These are phyloP conservation scores for Xylaria sp. DNA, from an alignment of 2,329 filamentous ascomycete species.

Conservation along the genomic window DNA sequence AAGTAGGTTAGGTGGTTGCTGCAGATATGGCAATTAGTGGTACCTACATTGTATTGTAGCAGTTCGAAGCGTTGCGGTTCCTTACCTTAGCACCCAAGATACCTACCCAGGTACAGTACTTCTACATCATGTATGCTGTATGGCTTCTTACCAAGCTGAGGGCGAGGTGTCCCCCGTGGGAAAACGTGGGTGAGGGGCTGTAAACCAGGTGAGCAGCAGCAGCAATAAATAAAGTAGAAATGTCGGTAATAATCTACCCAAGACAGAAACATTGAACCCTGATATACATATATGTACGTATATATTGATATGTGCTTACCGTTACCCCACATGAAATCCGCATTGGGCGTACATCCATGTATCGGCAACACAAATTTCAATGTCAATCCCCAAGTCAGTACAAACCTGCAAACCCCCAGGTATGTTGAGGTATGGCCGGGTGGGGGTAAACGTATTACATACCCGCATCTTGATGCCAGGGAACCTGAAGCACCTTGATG, in stretches of 20 bases:
- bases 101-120: no score
- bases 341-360: constrained; percentile 28
- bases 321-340: not conserved
- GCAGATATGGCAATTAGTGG: no score
- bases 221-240: constrained; percentile 12
- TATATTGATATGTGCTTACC: constrained; percentile 20
- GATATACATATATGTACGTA: constrained; percentile 11
- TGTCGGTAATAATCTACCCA: constrained; percentile 26
- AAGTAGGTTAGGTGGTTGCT: no score
- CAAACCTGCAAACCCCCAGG: no score
- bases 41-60: no score
- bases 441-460: constrained; percentile 1
- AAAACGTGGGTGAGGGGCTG: constrained; percentile 1
- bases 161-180: not conserved
- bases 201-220: constrained; percentile 11
- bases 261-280: constrained; percentile 15
- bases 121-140: not conserved
- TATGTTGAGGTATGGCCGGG: not conserved
- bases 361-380: constrained; percentile 15
- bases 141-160: constrained; percentile 1
- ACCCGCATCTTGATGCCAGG: no score
- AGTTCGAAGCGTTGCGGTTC: no score
- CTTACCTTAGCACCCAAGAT: no score
- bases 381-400: constrained; percentile 18
- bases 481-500: no score